Conservation (phyloP, 2,329 filamentous ascomycete species). For the Penicillium sp. region DNA sequence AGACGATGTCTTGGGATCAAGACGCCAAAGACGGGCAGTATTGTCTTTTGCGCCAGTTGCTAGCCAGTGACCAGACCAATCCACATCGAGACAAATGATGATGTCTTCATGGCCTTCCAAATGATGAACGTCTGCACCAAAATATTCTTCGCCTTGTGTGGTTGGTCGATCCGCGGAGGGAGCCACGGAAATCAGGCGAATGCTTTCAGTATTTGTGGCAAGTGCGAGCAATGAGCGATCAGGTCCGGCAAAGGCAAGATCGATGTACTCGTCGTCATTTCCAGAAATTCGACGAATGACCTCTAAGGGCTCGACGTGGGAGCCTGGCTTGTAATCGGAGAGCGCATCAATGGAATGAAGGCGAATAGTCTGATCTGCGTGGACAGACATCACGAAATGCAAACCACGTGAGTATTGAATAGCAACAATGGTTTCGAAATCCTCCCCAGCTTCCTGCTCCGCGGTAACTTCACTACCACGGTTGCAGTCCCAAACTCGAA, state of each 20-base stretch:
- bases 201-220: conserved; percentile 90
- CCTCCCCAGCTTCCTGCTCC: conserved; percentile 58
- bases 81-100: conserved; percentile 85
- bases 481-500: conserved; percentile 77
- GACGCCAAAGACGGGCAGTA: conserved; percentile 79
- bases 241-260: conserved; percentile 76
- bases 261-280: conserved; percentile 96
- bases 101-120: conserved; percentile 92
- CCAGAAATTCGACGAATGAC: conserved; percentile 77
- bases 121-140: conserved; percentile 81
- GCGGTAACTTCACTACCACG: conserved; percentile 72
- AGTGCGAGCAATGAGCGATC: conserved; percentile 78
- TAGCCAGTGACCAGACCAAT: conserved; percentile 97
- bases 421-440: conserved; percentile 64
- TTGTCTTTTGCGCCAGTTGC: conserved; percentile 97
- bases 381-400: conserved; percentile 70
- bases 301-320: conserved; percentile 53
- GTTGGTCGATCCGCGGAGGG: conserved; percentile 26
- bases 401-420: conserved; percentile 61
- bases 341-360: conserved; percentile 56
- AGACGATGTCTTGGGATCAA: conserved; percentile 68
- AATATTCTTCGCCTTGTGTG: conserved; percentile 52
- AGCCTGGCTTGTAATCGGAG: conserved; percentile 29
- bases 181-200: conserved; percentile 72
- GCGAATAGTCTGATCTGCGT: conserved; percentile 81